These are phyloP conservation scores for Pleurotus pulmonarius DNA, from an alignment of 768 basidiomycete genomes.

Conservation along the genomic window DNA sequence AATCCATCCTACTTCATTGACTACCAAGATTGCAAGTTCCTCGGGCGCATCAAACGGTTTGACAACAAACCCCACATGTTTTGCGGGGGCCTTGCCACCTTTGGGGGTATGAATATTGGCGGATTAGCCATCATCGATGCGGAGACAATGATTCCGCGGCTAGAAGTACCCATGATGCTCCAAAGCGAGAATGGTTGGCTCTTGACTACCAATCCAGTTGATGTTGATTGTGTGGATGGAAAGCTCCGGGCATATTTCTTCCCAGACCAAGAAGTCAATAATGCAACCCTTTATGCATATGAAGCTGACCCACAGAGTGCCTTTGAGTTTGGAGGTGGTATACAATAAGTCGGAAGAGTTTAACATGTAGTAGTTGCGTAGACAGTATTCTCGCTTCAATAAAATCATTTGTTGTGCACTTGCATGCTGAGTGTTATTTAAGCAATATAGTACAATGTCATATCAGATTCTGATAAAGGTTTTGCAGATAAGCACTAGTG, in stretches of 20 bases:
- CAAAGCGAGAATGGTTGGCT: conserved; percentile 3
- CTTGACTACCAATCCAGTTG: conserved; percentile 8
- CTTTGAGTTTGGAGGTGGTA: conserved; percentile 5
- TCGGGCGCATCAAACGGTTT: neutral
- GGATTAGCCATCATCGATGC: neutral
- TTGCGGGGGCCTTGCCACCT: conserved; percentile 2
- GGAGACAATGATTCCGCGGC: neutral
- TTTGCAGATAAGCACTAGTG: no score
- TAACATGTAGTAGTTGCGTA: no score
- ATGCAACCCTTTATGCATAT: neutral
- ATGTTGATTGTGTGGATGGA: conserved; percentile 4
- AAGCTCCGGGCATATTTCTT: conserved; percentile 2
- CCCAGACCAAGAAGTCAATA: conserved; percentile 1
- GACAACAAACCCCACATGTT: neutral
- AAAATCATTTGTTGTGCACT: no score
- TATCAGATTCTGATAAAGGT: no score
- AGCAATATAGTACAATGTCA: no score
- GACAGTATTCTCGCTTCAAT: no score
- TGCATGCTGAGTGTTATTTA: no score
- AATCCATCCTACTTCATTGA: conserved; percentile 5
- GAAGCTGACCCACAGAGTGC: neutral
- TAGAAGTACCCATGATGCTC: neutral
- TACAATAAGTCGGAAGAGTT: neutral
- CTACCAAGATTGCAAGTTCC: conserved; percentile 7
- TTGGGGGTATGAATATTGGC: neutral